Base-by-base conservation (phyloP, 805 yeast genomes). In the Yamadazyma philogaea region DNA sequence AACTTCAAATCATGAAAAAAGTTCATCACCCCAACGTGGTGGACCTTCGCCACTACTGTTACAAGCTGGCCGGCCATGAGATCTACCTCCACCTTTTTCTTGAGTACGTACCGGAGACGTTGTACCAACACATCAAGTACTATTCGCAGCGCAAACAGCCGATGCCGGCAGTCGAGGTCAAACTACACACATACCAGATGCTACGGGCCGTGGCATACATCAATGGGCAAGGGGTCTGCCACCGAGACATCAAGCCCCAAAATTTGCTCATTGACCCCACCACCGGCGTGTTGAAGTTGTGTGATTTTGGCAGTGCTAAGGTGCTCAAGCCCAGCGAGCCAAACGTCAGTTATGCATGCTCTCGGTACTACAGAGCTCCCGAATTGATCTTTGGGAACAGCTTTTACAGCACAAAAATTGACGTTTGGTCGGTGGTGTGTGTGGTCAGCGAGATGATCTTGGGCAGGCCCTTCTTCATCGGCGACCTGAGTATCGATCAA, bases 401-500 rank as follows among this genome's bases (percentile, higher is more conserved):
- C 42, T 86, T 85, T 55, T 88, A 85, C 61, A 93, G 93, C 17
- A 82, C 87, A 27, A 88, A 90, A 28, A 81, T 88, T 47, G 95
- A 86, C 64, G 84, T 86, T 31, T 86, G 95, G 95, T 84, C 91
- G 4, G 84, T 93, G 66, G 95, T 95, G 57, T 85, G 86, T 36
- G 84, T 86, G 34, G 65, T 85, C 37, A 86, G 83, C 64, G 93
- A 93, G 4, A 63, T 86, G 39, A 64, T 86, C 44, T 83, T 91
- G 2, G 95, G 95, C 3, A 81, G 86, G 64, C 99, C 99, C 12
- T 71, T 93, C 50, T 93, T 93, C 68, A 98, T 98, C 12, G 99
- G 99, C 35, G 97, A 93, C 61, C 82, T 90, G 47, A 98, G 99
- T 30, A 91, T 93, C 45, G 99, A 93, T 63, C 99, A 93, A 65